A percentile compares a stretch with the other conserved stretches of the same genome.
phyloP scores from a whole-genome alignment of 768 basidiomycete genomes.

The Rhizopogon vesiculosus region DNA sequence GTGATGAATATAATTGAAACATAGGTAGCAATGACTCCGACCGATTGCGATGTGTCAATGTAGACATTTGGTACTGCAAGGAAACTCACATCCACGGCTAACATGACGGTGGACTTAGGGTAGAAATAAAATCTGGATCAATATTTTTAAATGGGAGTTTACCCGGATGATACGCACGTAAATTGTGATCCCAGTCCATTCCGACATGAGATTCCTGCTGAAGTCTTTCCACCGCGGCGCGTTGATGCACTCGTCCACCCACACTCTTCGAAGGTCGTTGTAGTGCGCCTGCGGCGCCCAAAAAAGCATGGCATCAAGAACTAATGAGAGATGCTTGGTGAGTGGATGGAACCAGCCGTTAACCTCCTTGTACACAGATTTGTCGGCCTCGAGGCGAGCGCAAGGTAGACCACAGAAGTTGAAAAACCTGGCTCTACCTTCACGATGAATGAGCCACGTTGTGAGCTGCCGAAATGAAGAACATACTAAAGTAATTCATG shows the following conservation, averaged over 20 bases:
- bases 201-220: constrained; percentile 13
- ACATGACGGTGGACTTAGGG: constrained; percentile 28
- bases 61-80: constrained; percentile 32
- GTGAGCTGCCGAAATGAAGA: background rate
- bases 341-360: background rate
- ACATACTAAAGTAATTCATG: constrained; percentile 40
- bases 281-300: constrained; percentile 27
- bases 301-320: constrained; percentile 2
- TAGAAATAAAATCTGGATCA: background rate
- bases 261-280: constrained; percentile 5
- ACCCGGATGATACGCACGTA: constrained; percentile 3
- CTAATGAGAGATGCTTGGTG: background rate
- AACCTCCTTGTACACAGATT: constrained; percentile 28
- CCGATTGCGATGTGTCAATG: background rate
- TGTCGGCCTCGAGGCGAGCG: constrained; percentile 40
- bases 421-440: constrained; percentile 31
- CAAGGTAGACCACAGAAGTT: constrained; percentile 43
- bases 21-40: constrained; percentile 3
- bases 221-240: constrained; percentile 15
- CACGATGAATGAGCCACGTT: background rate
- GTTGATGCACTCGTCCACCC: constrained; percentile 5
- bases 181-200: constrained; percentile 9
- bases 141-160: background rate
- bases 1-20: constrained; percentile 5
- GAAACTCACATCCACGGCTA: constrained; percentile 29